Conservation (phyloP, 208 protist genomes). For the Crithidia mellificae region DNA sequence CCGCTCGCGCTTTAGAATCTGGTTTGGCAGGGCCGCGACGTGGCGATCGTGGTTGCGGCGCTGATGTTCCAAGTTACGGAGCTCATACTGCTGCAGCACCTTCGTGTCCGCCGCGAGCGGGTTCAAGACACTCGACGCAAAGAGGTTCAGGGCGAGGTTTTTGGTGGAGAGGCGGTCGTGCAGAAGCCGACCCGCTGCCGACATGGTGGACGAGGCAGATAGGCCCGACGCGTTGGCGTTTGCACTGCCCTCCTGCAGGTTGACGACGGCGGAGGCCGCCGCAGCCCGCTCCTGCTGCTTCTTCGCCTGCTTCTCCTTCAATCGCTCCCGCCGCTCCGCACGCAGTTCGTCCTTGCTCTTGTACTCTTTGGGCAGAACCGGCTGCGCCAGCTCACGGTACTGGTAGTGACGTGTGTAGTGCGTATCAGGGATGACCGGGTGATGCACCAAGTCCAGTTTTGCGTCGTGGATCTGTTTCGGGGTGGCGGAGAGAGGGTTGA, state of each 20-base stretch:
- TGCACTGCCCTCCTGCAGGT: background rate
- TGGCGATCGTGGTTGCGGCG: constrained; percentile 80
- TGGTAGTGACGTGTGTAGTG: constrained; percentile 60
- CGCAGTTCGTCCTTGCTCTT: constrained; percentile 70
- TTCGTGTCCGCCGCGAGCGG: constrained; percentile 63
- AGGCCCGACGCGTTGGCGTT: background rate
- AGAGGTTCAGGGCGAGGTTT: constrained; percentile 61
- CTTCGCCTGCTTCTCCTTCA: constrained; percentile 52
- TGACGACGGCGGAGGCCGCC: constrained; percentile 2
- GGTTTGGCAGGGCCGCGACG: constrained; percentile 69
- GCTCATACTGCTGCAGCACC: constrained; percentile 72
- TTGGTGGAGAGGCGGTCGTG: constrained; percentile 70
- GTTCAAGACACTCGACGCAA: constrained; percentile 69
- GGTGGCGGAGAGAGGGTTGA: constrained; percentile 26
- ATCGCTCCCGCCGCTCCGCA: constrained; percentile 58
- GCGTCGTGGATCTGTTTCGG: constrained; percentile 21
- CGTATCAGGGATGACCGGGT: constrained; percentile 58
- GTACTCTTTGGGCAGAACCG: constrained; percentile 35
- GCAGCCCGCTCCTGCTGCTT: constrained; percentile 41
- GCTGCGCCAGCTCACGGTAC: constrained; percentile 28
- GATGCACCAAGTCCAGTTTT: constrained; percentile 47
- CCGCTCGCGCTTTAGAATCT: constrained; percentile 67
- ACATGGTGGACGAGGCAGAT: constrained; percentile 3
- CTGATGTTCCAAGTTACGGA: constrained; percentile 78
- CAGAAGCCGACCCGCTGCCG: constrained; percentile 13